Conservation (phyloP, 2,329 filamentous ascomycete species). For the Cyclaneusma minus region DNA sequence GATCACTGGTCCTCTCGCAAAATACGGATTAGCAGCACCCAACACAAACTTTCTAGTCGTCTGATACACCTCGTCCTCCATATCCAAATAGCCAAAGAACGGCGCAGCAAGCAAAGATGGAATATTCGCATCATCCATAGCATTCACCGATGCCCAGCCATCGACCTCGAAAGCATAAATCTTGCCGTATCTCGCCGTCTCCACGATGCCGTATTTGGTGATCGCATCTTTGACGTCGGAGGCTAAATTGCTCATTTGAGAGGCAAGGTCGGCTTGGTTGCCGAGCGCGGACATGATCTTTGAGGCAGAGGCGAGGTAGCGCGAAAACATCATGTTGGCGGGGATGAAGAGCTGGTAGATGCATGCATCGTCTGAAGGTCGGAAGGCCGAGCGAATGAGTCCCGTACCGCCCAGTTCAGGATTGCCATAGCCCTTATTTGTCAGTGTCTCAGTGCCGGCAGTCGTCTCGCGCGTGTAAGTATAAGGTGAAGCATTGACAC, state of each 20-base stretch:
- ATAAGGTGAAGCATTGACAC: conserved; percentile 46
- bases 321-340: conserved; percentile 71
- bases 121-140: conserved; percentile 62
- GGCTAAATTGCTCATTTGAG: conserved; percentile 40
- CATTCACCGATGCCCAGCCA: conserved; percentile 45
- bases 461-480: conserved; percentile 62
- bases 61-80: conserved; percentile 51
- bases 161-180: conserved; percentile 69
- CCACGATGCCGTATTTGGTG: conserved; percentile 54
- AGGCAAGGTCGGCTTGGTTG: conserved; percentile 33
- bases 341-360: conserved; percentile 80
- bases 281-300: conserved; percentile 35
- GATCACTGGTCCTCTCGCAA: conserved; percentile 34
- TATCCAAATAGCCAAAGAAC: conserved; percentile 42
- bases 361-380: conserved; percentile 74
- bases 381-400: conserved; percentile 73
- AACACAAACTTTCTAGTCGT: conserved; percentile 71
- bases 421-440: conserved; percentile 61
- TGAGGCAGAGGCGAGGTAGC: conserved; percentile 38
- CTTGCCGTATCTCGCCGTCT: conserved; percentile 43
- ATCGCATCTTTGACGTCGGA: conserved; percentile 51
- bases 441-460: conserved; percentile 65
- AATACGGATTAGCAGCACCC: conserved; percentile 66
- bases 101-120: conserved; percentile 50
- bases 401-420: conserved; percentile 63